Base-by-base conservation (phyloP, 805 yeast species). In the Candida sithepensis region DNA sequence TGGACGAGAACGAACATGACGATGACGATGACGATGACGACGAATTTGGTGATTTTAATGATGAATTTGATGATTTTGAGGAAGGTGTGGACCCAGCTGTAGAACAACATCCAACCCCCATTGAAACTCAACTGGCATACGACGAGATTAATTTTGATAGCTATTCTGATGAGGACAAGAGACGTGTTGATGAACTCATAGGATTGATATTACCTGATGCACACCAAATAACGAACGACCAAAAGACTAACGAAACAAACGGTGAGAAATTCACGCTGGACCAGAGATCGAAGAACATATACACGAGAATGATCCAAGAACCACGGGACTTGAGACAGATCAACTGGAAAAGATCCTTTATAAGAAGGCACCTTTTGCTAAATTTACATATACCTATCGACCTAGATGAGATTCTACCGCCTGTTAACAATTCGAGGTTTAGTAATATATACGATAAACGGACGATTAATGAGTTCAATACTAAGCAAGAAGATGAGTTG, bases 311-410 rank as follows among this genome's bases (percentile, higher is more conserved):
- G 16, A 47, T 56, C 2, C 62, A 62, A 39, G 62, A 61, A 19
- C 63, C 66, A 14, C 80, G 82, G 0, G 72, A 73, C 42, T 63
- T 79, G 30, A 74, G 73, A 24, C 85, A 84, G 1, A 74, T 82
- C 16, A 82, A 82, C 49, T 88, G 96, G 96, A 77, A 75, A 39
- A 74, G 74, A 45, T 83, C 87, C 59, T 71, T 81, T 18, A 74
- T 85, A 21, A 77, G 90, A 43, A 77, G 85, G 55, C 80, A 78
- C 54, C 64, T 88, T 28, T 69, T 85, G 28, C 69, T 83, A 18
- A 76, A 81, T 24, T 67, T 88, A 39, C 90, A 91, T 1, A 75
- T 88, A 2, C 95, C 95, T 0, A 77, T 86, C 37, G 84, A 84
- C 56, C 67, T 84, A 14, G 89, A 84, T 61, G 86, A 83, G 57